These are phyloP conservation scores for Irpex sp. DNA, from an alignment of 1,284 basidiomycete species.

Conservation along the genomic window DNA sequence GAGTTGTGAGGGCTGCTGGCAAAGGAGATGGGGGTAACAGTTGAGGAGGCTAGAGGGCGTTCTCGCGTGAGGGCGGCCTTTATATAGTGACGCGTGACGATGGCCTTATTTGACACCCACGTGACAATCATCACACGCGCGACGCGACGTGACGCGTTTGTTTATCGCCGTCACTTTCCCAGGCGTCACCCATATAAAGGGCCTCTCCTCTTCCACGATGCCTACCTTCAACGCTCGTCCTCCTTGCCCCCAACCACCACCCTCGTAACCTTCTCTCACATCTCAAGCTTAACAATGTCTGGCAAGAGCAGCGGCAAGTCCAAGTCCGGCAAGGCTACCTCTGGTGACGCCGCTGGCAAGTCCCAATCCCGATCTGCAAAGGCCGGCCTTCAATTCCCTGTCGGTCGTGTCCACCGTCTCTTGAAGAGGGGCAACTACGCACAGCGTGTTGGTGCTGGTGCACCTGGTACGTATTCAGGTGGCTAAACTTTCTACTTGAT, in stretches of 20 bases:
- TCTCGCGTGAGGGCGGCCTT: conserved; percentile 6
- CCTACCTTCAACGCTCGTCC: too few species aligned
- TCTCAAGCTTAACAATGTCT: conserved; percentile 39
- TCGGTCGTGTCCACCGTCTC: conserved; percentile 91
- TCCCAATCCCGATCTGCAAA: conserved; percentile 78
- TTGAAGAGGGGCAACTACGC: conserved; percentile 88
- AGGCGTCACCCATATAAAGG: too few species aligned
- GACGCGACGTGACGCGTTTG: conserved; percentile 13
- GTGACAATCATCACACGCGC: conserved; percentile 3
- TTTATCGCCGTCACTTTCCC: not conserved
- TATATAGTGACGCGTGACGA: conserved; percentile 5
- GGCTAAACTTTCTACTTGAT: not conserved
- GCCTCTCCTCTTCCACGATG: too few species aligned
- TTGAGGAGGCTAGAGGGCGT: conserved; percentile 6
- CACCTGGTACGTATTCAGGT: conserved; percentile 54
- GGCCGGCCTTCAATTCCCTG: conserved; percentile 82
- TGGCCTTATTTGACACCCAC: conserved; percentile 8
- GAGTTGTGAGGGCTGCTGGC: conserved; percentile 8
- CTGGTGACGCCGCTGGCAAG: conserved; percentile 43
- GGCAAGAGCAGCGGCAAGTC: conserved; percentile 57
- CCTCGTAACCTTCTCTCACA: conserved; percentile 1
- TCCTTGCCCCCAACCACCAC: conserved; percentile 4
- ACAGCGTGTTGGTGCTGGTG: conserved; percentile 75
- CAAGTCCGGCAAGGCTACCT: conserved; percentile 57
- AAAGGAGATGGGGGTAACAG: conserved; percentile 13